Base-by-base conservation (phyloP, 139 green algal species). In the Volvox reticuliferus region DNA sequence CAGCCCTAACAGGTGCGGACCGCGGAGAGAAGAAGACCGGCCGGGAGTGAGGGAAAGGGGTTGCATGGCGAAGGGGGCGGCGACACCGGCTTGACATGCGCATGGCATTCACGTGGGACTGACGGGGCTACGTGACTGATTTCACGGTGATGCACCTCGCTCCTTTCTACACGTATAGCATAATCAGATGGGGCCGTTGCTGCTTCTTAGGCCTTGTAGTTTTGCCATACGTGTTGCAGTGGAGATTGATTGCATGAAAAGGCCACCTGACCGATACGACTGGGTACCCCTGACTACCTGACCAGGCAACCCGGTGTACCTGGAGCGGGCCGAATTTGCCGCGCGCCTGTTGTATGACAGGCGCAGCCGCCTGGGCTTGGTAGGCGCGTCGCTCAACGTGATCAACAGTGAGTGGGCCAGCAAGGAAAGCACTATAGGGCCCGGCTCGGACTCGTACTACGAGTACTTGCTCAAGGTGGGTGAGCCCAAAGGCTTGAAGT, bases 381-480 rank as follows among this genome's bases (percentile, higher is more conserved):
- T 98, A 63, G 97, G 97, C 22, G 97, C 95, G 78, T 95, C 91
- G 0, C 92, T 99, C 9, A 89, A 98, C 89, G 94, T 97, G 22
- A 93, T 93, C 89, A 94, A 71, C n/a, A 92, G 92, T 1, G 69
- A 88, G 1, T 99, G 98, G 98, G 92, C 94, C 71, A 93, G 94
- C 33, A 82, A 77, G 21, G 95, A 97, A 67, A 89, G 93, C 50
- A 96, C 94, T 55, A 96, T 99, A 22, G 97, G 97, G 9, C 95
- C 97, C 18, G 96, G 96, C n/a, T 93, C 93, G 6, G 97, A 99
- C 94, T 97, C 92, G 0, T 98, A 97, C 91, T 99, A 98, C 82
- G 97, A 99, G 90, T 99, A 99, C 93, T 93, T 99, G 68, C 94
- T 98, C n/a, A 99, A 99, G 93, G 95, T 67, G n/a, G 44, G 44